Percentiles rank a stretch among this genome's conserved stretches.
Conservation (phyloP, 1,284 basidiomycete species). For the Ustilago xerochloae region DNA sequence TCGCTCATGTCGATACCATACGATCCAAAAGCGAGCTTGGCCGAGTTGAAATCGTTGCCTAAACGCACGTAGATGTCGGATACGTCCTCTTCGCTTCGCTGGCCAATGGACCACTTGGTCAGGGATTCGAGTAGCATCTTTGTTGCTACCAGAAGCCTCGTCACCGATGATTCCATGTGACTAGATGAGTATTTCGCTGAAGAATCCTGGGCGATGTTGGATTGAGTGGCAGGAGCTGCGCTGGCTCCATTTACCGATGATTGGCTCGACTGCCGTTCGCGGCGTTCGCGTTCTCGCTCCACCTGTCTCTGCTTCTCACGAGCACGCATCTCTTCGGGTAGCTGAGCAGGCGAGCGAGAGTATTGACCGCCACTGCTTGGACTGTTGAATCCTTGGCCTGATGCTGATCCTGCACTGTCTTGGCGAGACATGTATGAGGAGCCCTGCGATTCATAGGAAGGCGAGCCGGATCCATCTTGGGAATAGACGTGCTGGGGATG, state of each 20-base stretch:
- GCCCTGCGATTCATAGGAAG: constrained; percentile 19
- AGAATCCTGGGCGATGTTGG: constrained; percentile 16
- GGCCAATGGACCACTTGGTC: constrained; percentile 74
- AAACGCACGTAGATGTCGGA: constrained; percentile 96
- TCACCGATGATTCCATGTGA: constrained; percentile 88
- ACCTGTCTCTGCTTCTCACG: constrained; percentile 42
- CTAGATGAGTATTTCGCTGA: constrained; percentile 49
- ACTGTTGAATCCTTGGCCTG: constrained; percentile 27
- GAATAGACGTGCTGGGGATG: constrained; percentile 46
- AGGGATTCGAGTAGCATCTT: constrained; percentile 92
- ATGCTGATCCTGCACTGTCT: constrained; percentile 38
- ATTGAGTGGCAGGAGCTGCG: constrained; percentile 4
- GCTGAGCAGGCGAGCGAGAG: constrained; percentile 43
- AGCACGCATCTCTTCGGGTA: constrained; percentile 53
- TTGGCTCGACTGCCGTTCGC: constrained; percentile 36
- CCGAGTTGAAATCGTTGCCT: constrained; percentile 96
- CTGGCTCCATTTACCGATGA: constrained; percentile 23
- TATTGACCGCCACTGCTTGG: constrained; percentile 15
- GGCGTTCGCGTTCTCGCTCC: constrained; percentile 39
- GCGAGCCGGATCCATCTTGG: constrained; percentile 26
- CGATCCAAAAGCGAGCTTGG: constrained; percentile 85
- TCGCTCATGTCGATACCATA: constrained; percentile 94
- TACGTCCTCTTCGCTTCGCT: constrained; percentile 83
- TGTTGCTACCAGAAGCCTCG: constrained; percentile 90
- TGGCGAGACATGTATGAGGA: constrained; percentile 33